Evolutionary conservation across 495 filamentous ascomycete genomes (phyloP), one percentile per base, ranked within the genome.

Genomic region (Penicillium riverlandense): DNA sequence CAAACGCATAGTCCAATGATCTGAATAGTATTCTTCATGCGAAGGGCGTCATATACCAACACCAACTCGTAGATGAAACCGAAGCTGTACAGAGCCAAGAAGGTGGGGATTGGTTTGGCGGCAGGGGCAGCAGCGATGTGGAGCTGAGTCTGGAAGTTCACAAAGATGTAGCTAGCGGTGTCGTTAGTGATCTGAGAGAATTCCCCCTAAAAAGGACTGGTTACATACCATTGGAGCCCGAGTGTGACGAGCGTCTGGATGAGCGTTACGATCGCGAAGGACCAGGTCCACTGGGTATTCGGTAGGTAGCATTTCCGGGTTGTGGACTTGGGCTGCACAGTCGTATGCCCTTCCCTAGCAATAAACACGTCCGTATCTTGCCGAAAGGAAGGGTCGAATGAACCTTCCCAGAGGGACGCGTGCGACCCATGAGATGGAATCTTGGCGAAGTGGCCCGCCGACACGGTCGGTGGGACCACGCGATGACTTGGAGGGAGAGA

Each of bases 11-110:
- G 72, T 29, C 92, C 94, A 54, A 98, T 97, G 59, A 98, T 75
- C 64, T 98, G 92, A 76, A 98, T 98, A 11, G 92, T 98, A 67
- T 98, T 98, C 70, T 96, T 96, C 57, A 90, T 69, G 38, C 89
- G 82, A 46, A 98, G 71, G 3, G 94, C 91, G 75, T 98, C 92
- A 68, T 87, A 96, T 11, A 92, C 84, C 16, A 98, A 70, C 29
- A 92, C 62, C 6, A 97, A 61, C 54, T 96, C 82, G 67, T 97
- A 98, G 43, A 98, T 58, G 65, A 94, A 95, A 41, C 88, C 92
- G 64, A 98, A 95, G 59, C 96, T 94, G 67, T 96, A 94, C n/a
- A 98, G 76, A 9, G 91, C 84, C 16, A 98, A 74, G 65, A 96
- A 96, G 11, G 88, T 95, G 16, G 87, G 83, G 40, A 92, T 87